Conservation (phyloP, 2,329 filamentous ascomycete species). For the Colletotrichum theobromicola region DNA sequence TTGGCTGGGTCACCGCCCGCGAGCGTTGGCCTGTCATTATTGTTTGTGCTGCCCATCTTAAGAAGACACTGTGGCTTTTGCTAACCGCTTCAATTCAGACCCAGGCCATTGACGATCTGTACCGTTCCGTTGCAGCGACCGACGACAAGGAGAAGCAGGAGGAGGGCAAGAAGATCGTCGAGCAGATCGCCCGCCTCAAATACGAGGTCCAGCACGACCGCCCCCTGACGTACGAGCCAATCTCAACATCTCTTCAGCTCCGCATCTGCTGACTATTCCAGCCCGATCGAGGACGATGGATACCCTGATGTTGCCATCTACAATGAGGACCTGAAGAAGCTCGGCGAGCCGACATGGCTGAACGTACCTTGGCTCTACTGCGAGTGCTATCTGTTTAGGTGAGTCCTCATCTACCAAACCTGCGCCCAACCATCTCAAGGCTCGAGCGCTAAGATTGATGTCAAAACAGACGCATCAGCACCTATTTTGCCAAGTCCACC, state of each 20-base stretch:
- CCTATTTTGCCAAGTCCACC: conserved; percentile 75
- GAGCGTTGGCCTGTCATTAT: conserved; percentile 95
- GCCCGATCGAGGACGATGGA: conserved; percentile 79
- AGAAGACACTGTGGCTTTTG: background rate
- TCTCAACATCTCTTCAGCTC: background rate
- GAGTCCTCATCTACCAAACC: conserved; percentile 23
- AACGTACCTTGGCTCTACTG: conserved; percentile 86
- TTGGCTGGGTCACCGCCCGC: conserved; percentile 83
- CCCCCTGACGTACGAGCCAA: conserved; percentile 68
- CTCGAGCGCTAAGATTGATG: conserved; percentile 19
- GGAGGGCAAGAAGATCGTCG: conserved; percentile 88
- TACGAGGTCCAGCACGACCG: conserved; percentile 95
- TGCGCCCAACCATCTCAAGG: background rate
- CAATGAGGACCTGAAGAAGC: conserved; percentile 81
- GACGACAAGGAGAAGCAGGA: conserved; percentile 68
- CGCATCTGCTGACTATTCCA: conserved; percentile 35
- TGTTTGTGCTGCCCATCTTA: conserved; percentile 50
- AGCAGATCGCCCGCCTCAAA: conserved; percentile 81
- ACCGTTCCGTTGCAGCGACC: conserved; percentile 69
- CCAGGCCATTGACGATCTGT: conserved; percentile 91
- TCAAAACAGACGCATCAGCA: conserved; percentile 71
- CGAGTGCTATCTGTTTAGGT: conserved; percentile 94
- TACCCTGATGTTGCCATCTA: conserved; percentile 77
- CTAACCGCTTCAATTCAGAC: conserved; percentile 62
- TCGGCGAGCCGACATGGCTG: conserved; percentile 81